Percentiles rank a stretch among this genome's conserved stretches.
Conservation (phyloP, 371 early-diverging fungal genomes). For the Parasitella parasitica region DNA sequence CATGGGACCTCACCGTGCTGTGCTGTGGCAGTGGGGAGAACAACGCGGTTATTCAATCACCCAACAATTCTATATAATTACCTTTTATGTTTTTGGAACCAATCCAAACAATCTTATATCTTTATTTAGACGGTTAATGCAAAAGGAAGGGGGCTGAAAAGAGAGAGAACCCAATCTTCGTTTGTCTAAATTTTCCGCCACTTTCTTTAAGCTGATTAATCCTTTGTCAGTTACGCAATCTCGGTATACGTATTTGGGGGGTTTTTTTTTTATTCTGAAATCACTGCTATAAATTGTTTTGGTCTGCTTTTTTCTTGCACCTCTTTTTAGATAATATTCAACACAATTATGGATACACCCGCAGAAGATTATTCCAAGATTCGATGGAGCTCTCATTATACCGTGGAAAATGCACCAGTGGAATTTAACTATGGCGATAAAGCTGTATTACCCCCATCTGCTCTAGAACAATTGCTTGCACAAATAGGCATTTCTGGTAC, state of each 20-base stretch:
- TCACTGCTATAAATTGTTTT: background rate
- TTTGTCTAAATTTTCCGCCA: background rate
- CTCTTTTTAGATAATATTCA: background rate
- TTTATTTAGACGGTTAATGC: background rate
- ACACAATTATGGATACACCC: too few relatives aligned
- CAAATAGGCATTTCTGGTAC: conserved; percentile 13
- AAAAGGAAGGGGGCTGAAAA: background rate
- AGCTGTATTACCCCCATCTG: conserved; percentile 56
- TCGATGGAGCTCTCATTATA: conserved; percentile 21
- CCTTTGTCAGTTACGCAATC: background rate
- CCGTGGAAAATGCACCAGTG: conserved; percentile 18
- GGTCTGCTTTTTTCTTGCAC: background rate
- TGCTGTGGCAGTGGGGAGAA: background rate
- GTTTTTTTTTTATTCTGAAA: background rate
- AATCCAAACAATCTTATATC: background rate
- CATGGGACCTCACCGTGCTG: background rate
- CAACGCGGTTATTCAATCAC: background rate
- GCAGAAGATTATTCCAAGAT: conserved; percentile 2
- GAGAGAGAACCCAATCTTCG: background rate
- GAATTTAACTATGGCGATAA: conserved; percentile 62
- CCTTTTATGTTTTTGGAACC: background rate
- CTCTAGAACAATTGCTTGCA: conserved; percentile 56
- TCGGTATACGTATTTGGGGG: background rate
- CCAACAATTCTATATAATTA: background rate
- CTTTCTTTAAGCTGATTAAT: background rate